Percentiles rank a stretch among this genome's conserved stretches.
Conservation (phyloP, 2,329 filamentous ascomycete genomes). For the Calonectria leucothoes region DNA sequence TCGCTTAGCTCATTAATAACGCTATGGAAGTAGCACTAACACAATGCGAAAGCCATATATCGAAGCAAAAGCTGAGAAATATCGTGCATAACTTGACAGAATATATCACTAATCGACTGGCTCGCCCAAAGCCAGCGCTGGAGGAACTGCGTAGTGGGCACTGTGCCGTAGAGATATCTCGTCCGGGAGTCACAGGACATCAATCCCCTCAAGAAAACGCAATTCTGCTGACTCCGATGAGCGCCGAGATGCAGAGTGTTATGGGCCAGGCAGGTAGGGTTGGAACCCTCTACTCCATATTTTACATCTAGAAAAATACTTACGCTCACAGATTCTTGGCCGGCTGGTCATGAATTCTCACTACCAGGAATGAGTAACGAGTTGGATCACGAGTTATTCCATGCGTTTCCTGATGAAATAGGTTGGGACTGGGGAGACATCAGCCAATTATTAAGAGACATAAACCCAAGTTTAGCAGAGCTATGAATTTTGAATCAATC, state of each 20-base stretch:
- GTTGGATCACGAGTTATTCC: neutral
- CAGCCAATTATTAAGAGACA: neutral
- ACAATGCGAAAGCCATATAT: neutral
- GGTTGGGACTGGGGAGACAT: neutral
- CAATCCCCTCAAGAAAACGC: too few relatives aligned
- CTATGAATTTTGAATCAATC: too few relatives aligned
- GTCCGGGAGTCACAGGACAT: too few relatives aligned
- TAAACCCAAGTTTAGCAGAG: neutral
- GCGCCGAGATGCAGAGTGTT: too few relatives aligned
- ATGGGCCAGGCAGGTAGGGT: too few relatives aligned
- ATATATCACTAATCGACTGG: neutral
- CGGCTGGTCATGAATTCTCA: too few relatives aligned
- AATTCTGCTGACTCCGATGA: too few relatives aligned
- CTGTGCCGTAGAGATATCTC: too few relatives aligned
- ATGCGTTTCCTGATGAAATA: neutral
- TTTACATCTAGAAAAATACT: too few relatives aligned
- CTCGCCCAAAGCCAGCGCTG: neutral
- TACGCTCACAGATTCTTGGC: too few relatives aligned
- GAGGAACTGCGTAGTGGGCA: neutral
- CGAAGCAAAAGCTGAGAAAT: neutral
- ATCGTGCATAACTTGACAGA: neutral
- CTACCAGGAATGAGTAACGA: neutral
- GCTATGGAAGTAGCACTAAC: neutral
- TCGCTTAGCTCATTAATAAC: neutral
- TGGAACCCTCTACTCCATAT: too few relatives aligned